phyloP scores from a whole-genome alignment of 2,329 filamentous ascomycete species.

The Calonectria montana region DNA sequence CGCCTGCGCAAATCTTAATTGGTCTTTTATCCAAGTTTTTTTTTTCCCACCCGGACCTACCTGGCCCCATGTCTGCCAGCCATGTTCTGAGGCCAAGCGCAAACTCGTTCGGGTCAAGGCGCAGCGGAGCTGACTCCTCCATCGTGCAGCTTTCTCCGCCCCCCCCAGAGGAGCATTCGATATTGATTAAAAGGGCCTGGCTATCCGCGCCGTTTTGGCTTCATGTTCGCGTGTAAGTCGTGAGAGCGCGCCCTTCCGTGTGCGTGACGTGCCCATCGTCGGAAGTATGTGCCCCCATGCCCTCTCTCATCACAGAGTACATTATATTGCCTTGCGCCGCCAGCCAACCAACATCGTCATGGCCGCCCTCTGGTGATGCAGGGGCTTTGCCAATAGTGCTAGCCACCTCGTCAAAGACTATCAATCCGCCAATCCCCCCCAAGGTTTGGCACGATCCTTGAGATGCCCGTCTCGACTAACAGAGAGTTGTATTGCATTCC shows the following conservation, averaged over 20 bases:
- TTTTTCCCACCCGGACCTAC: background rate
- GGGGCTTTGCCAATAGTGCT: slow-evolving; percentile 2
- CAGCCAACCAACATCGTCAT: background rate
- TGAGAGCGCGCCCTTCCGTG: slow-evolving; percentile 16
- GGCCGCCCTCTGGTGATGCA: background rate
- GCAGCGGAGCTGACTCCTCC: background rate
- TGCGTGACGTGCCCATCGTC: slow-evolving; percentile 30
- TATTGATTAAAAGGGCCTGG: slow-evolving; percentile 38
- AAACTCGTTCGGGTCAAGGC: background rate
- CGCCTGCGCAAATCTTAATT: slow-evolving; percentile 12
- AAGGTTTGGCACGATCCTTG: background rate
- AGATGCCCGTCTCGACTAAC: background rate
- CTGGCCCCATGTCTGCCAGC: background rate
- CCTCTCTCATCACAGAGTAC: background rate
- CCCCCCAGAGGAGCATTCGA: background rate
- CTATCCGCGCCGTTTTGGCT: slow-evolving; percentile 36
- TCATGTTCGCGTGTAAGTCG: slow-evolving; percentile 29
- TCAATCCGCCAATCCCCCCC: background rate
- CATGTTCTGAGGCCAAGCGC: slow-evolving; percentile 12
- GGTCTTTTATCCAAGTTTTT: slow-evolving; percentile 12
- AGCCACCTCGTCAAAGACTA: background rate
- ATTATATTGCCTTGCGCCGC: background rate
- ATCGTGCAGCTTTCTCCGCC: background rate
- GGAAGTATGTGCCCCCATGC: background rate
- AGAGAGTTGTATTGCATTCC: slow-evolving; percentile 6